A percentile compares a stretch with the other conserved stretches of the same genome.
These are phyloP conservation scores for Penicillium arizonense DNA, from an alignment of 495 filamentous ascomycete species.

Conservation along the genomic window DNA sequence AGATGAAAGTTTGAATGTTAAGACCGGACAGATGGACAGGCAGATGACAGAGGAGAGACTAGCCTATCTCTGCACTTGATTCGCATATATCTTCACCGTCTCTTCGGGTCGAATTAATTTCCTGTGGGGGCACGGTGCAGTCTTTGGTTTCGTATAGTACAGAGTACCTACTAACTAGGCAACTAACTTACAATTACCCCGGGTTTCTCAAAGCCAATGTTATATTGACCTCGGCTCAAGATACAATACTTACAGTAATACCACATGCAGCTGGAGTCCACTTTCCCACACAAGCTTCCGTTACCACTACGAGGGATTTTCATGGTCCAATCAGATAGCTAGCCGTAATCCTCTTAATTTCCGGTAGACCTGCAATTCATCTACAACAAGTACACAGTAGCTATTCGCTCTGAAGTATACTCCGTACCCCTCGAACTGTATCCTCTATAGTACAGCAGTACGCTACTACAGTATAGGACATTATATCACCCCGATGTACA, in stretches of 20 bases:
- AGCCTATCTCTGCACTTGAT: neutral
- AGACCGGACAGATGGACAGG: neutral
- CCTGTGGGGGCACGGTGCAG: neutral
- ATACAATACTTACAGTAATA: neutral
- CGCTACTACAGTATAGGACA: no score
- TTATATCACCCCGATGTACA: no score
- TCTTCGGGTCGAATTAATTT: neutral
- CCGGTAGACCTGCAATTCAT: neutral
- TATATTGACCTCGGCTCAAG: constrained; percentile 4
- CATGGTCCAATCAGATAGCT: constrained; percentile 17
- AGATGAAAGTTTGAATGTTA: neutral
- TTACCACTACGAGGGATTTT: constrained; percentile 33
- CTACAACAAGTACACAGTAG: no score
- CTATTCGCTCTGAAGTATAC: neutral
- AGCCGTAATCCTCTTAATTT: constrained; percentile 1
- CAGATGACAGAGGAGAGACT: neutral
- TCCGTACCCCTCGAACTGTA: neutral
- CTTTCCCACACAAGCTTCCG: constrained; percentile 8
- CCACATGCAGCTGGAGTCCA: neutral
- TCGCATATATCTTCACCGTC: neutral
- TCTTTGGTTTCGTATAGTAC: neutral
- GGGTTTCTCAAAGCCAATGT: neutral
- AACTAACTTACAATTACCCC: constrained; percentile 1
- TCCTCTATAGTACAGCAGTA: no score
- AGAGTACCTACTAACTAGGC: neutral